Evolutionary conservation across 1,284 basidiomycete genomes (phyloP).

Genomic region (Acaromyces ingoldii): DNA sequence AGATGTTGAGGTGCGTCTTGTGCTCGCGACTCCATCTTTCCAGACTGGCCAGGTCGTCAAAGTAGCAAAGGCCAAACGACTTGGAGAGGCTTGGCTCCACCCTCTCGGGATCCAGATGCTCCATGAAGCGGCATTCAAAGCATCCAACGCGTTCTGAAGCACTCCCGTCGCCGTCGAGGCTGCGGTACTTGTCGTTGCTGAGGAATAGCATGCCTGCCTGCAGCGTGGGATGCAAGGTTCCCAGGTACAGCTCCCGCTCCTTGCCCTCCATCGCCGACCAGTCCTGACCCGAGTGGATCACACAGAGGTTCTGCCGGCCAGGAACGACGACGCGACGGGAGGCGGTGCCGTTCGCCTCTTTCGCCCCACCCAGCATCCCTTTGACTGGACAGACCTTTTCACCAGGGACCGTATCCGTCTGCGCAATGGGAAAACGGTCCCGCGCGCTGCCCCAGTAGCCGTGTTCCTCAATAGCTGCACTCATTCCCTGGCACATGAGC

Average conservation of each 20-base stretch:
- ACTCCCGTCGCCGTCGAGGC: no score
- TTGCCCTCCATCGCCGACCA: neutral
- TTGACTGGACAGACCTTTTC: neutral
- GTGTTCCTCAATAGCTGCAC: constrained; percentile 1
- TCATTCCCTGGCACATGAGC: neutral
- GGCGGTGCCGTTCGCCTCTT: neutral
- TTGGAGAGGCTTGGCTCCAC: neutral
- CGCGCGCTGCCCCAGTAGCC: constrained; percentile 6
- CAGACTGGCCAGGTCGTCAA: neutral
- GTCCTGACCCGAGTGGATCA: constrained; percentile 8
- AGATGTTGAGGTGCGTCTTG: constrained; percentile 7
- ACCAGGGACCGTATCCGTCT: neutral
- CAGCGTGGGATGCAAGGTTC: constrained; percentile 1
- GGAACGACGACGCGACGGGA: neutral
- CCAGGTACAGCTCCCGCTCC: constrained; percentile 3
- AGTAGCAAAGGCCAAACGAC: constrained; percentile 3
- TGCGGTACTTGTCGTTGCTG: no score
- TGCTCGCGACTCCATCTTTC: constrained; percentile 4
- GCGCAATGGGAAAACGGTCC: neutral
- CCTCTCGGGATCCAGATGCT: neutral
- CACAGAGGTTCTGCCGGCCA: constrained; percentile 5
- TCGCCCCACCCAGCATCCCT: no score
- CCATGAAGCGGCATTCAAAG: constrained; percentile 4
- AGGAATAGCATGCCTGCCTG: constrained; percentile 1
- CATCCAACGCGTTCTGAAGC: neutral